Evolutionary conservation across 106 monocot genomes (phyloP), one percentile per base, ranked within the genome.

Genomic region (Apostasia ramifera): DNA sequence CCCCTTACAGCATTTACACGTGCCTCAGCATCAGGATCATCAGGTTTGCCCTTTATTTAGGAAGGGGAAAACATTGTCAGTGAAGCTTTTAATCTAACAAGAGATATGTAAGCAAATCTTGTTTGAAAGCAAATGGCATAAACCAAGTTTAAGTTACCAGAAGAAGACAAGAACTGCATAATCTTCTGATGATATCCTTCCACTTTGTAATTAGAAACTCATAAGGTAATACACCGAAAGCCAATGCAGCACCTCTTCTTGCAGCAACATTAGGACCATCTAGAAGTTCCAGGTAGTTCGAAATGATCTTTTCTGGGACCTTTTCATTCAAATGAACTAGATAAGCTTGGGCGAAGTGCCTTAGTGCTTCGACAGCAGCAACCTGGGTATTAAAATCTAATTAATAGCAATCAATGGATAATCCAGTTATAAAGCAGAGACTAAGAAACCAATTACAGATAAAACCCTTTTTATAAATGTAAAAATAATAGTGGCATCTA

Each of bases 181-280:
- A 87, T 47, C 74, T 90, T 68, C 70, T 42, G 8, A 98, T 65
- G 8, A 90, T 68, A 68, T 59, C 45, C 44, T 38, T 83, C 89
- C 93, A 90, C 72, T 52, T 79, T 66, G 77, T 41, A 70, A 64
- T 68, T 56, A 98, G 73, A 74, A 88, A 82, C 55, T 83, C 76
- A 54, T 67, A 74, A 44, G 98, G 98, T 64, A 98, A 83, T 59
- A 80, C 74, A 68, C 98, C 98, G 71, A 98, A 74, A 83, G 86
- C 85, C 72, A 98, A 73, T 68, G 92, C 90, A 44, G 92, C 82
- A 48, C 98, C 98, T 82, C 98, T 87, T 83, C 92, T 92, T 79
- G 90, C 89, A 81, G 98, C 90, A 6, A 87, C 85, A 93, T 98
- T 98, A 70, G 86, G 73, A 77, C 93, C 90, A 80, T 85, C 85